Evolutionary conservation across 139 green algal species (phyloP).

Genomic region (Chlorella ohadii): DNA sequence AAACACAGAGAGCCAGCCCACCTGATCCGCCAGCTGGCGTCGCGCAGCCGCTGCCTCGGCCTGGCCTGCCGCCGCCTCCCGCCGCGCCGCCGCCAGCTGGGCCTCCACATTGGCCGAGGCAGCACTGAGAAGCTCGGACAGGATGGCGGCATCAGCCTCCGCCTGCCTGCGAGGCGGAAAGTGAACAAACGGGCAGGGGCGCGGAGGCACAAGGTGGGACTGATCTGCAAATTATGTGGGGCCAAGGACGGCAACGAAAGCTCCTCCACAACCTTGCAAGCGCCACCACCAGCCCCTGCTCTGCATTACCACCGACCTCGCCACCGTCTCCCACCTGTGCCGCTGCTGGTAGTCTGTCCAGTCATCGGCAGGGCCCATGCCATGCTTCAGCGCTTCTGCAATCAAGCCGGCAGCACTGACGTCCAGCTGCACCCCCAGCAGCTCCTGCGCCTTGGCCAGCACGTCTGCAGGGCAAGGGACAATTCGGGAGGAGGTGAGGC

Average conservation of each 20-base stretch:
- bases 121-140: conserved; percentile 12
- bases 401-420: conserved; percentile 23
- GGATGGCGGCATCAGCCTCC: conserved; percentile 30
- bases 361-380: not conserved
- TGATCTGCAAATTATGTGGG: no score
- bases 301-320: not conserved
- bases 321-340: not conserved
- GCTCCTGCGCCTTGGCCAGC: not conserved
- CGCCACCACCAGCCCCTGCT: not conserved
- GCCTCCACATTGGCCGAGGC: conserved; percentile 2
- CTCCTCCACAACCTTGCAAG: no score
- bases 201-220: not conserved
- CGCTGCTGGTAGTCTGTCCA: conserved; percentile 31
- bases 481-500: no score
- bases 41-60: conserved; percentile 29
- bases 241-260: no score
- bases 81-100: conserved; percentile 15
- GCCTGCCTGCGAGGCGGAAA: conserved; percentile 27
- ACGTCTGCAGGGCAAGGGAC: no score
- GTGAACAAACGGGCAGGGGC: no score
- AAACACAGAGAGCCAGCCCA: not conserved
- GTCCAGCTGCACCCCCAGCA: conserved; percentile 37
- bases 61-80: not conserved
- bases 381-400: conserved; percentile 22
- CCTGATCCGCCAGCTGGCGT: not conserved